Conservation (phyloP, 805 yeast species). For the Kluyveromyces aestuarii region DNA sequence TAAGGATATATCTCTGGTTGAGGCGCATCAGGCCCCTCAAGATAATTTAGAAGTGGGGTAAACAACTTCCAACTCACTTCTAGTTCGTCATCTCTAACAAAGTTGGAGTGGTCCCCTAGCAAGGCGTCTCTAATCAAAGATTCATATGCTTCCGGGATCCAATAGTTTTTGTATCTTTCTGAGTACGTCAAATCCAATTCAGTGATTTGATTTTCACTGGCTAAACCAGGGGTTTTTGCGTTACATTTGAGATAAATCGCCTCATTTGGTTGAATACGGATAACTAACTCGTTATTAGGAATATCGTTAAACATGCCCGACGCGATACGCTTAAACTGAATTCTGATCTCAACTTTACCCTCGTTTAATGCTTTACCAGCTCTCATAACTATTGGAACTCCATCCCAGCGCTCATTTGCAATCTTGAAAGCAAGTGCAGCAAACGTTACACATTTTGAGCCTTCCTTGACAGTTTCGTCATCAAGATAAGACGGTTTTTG, state of each 20-base stretch:
- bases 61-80: conserved; percentile 89
- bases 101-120: conserved; percentile 91
- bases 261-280: conserved; percentile 91
- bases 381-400: conserved; percentile 90
- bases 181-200: conserved; percentile 86
- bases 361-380: conserved; percentile 98
- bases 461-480: conserved; percentile 77
- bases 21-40: conserved; percentile 68
- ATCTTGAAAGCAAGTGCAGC: conserved; percentile 78
- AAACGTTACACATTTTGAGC: conserved; percentile 83
- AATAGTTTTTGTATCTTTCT: conserved; percentile 71
- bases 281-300: conserved; percentile 86
- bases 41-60: conserved; percentile 77
- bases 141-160: conserved; percentile 98
- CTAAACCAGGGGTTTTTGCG: conserved; percentile 87
- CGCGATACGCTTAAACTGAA: conserved; percentile 84
- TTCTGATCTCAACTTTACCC: conserved; percentile 88
- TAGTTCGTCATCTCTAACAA: conserved; percentile 95
- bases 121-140: conserved; percentile 85
- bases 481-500: conserved; percentile 83
- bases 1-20: conserved; percentile 64
- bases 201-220: conserved; percentile 72
- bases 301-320: conserved; percentile 73
- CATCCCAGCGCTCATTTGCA: conserved; percentile 94
- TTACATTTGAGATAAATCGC: conserved; percentile 90